Evolutionary conservation across 108 stramenopile species (phyloP).

Genomic region (Nannochloropsis salina): DNA sequence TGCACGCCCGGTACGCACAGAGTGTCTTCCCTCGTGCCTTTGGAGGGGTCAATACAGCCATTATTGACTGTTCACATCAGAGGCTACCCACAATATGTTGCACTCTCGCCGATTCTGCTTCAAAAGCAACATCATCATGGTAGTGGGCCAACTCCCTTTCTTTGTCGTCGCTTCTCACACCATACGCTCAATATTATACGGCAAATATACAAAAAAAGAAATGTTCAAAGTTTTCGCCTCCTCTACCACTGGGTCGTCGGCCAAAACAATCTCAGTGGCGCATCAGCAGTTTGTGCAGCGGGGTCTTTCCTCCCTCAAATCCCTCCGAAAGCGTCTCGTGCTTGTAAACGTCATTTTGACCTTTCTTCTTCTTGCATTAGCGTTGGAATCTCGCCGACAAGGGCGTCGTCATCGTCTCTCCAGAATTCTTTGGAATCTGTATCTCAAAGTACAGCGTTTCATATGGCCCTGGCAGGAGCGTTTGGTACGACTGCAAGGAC

Average conservation of each 20-base stretch:
- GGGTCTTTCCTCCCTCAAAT: not conserved
- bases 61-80: too few relatives aligned
- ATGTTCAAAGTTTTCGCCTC: not conserved
- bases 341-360: not conserved
- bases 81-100: too few relatives aligned
- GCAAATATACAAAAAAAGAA: too few relatives aligned
- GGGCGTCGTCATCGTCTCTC: conserved; percentile 17
- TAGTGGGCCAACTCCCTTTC: too few relatives aligned
- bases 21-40: too few relatives aligned
- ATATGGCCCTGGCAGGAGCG: not conserved
- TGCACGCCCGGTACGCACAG: too few relatives aligned
- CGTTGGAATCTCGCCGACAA: not conserved
- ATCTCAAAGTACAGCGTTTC: not conserved
- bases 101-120: too few relatives aligned
- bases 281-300: not conserved
- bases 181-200: too few relatives aligned
- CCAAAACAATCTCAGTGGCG: not conserved
- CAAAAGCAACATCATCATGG: too few relatives aligned
- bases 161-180: too few relatives aligned
- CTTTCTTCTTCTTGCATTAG: not conserved
- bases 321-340: not conserved
- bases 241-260: not conserved
- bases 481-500: not conserved
- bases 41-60: too few relatives aligned
- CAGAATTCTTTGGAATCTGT: not conserved